These are phyloP conservation scores for Diaporthe vexans DNA, from an alignment of 2,329 filamentous ascomycete genomes.

Conservation along the genomic window DNA sequence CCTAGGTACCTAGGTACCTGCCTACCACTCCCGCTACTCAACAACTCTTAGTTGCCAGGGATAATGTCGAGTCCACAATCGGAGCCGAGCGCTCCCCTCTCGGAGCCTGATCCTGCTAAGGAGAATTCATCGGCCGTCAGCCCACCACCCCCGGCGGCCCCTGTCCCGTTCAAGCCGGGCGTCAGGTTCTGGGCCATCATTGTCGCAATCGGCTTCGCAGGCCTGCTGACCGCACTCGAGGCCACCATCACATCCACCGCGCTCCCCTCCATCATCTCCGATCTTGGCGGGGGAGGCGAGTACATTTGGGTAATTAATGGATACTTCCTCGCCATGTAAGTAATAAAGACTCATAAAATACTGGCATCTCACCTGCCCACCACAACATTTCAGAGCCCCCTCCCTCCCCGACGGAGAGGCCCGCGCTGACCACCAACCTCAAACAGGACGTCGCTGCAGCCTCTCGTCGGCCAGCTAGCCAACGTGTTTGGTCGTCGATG, in stretches of 20 bases:
- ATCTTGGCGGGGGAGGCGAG: slow-evolving; percentile 43
- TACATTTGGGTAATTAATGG: slow-evolving; percentile 47
- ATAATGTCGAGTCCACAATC: neutral
- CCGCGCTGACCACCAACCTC: neutral
- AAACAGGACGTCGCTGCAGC: slow-evolving; percentile 55
- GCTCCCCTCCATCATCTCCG: slow-evolving; percentile 45
- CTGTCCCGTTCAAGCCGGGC: neutral
- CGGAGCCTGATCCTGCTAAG: neutral
- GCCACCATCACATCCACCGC: slow-evolving; percentile 47
- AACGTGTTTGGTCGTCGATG: slow-evolving; percentile 62
- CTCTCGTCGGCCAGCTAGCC: slow-evolving; percentile 61
- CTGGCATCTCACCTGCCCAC: too few relatives aligned
- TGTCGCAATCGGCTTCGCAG: neutral
- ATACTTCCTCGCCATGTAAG: slow-evolving; percentile 48
- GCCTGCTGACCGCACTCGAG: slow-evolving; percentile 45
- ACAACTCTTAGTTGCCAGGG: too few relatives aligned
- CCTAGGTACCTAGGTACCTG: too few relatives aligned
- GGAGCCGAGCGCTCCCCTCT: neutral
- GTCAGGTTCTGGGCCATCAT: slow-evolving; percentile 4
- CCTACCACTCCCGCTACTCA: too few relatives aligned
- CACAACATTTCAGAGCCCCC: neutral
- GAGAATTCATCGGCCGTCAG: neutral
- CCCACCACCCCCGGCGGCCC: neutral
- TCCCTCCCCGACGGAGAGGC: too few relatives aligned
- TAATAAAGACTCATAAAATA: too few relatives aligned